Evolutionary conservation across 106 monocot species (phyloP), one percentile per base, ranked within the genome.

Genomic region (Amphibolis antarctica): DNA sequence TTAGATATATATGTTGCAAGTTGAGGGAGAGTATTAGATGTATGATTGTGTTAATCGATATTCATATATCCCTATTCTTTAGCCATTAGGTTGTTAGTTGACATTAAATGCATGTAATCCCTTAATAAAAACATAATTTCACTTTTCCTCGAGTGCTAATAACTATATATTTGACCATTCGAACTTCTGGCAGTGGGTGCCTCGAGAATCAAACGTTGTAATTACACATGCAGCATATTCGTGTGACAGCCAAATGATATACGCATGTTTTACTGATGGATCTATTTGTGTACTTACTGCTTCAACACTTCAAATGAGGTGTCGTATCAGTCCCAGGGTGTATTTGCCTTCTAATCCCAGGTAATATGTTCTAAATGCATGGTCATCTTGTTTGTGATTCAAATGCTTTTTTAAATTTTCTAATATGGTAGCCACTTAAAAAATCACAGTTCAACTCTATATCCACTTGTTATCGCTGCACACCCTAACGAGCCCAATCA

Each of bases 401-500:
- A 57, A 26, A 14, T 25, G 23, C n/a, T 49, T n/a, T n/a, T n/a
- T 17, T 15, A 1, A 27, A 19, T 28, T 43, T 61, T 43, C 42
- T 61, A 12, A 22, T 20, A 43, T 36, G 0, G 20, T n/a, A 61
- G 5, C 3, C 14, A 10, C 25, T 29, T 67, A 21, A 13, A 57
- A 1, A 17, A 4, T 60, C n/a, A 26, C 67, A 86, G 82, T 46
- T 58, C 59, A 12, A 69, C 55, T 66, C 70, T 71, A 12, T 71
- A 77, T 55, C 79, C 79, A 55, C 44, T 80, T 5, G 76, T 77
- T 1, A 57, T 80, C 27, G 82, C 86, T 12, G 60, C 82, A 11
- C 79, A 86, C 74, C 82, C 82, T 5, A 67, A 65, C 0, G 73
- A 86, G 45, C 70, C 79, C 11, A 77, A 58, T 57, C 82, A 86